Conservation (phyloP, 352 stramenopile species). For the Pythium sp. region DNA sequence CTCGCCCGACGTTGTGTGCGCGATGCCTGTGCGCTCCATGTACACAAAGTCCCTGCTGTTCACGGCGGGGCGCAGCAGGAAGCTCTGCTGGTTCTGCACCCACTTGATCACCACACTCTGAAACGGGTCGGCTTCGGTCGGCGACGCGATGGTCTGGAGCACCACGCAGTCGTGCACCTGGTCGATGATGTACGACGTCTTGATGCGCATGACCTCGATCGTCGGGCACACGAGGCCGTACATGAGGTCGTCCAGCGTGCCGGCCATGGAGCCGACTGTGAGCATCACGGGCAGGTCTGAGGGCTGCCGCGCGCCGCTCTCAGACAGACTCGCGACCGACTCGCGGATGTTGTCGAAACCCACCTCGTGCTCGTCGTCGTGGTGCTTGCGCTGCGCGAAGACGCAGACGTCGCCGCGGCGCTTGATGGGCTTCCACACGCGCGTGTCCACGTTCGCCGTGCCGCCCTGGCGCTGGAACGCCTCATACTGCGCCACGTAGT, state of each 20-base stretch:
- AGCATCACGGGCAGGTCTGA: slow-evolving; percentile 14
- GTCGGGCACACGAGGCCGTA: slow-evolving; percentile 31
- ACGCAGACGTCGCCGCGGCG: slow-evolving; percentile 3
- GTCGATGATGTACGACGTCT: slow-evolving; percentile 13
- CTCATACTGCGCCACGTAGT: slow-evolving; percentile 8
- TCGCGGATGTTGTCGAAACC: not conserved
- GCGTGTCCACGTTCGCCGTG: slow-evolving; percentile 7
- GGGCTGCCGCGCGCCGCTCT: not conserved
- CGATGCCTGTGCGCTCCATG: slow-evolving; percentile 33
- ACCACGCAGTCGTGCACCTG: slow-evolving; percentile 4
- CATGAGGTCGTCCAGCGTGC: slow-evolving; percentile 31
- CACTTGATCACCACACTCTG: slow-evolving; percentile 38
- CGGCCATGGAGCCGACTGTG: not conserved
- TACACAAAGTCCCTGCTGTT: slow-evolving; percentile 47
- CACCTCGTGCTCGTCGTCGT: not conserved
- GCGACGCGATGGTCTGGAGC: slow-evolving; percentile 1
- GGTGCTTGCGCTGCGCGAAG: slow-evolving; percentile 6
- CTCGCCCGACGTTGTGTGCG: slow-evolving; percentile 25
- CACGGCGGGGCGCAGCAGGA: slow-evolving; percentile 12
- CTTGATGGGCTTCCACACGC: slow-evolving; percentile 13
- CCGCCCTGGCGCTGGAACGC: not conserved
- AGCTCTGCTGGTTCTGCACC: slow-evolving; percentile 15
- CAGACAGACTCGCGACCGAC: not conserved
- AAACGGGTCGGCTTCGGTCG: slow-evolving; percentile 12
- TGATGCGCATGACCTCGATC: slow-evolving; percentile 26